A percentile compares a stretch with the other conserved stretches of the same genome.
These are phyloP conservation scores for Wickerhamiella occidentalis DNA, from an alignment of 805 yeast species.

Conservation along the genomic window DNA sequence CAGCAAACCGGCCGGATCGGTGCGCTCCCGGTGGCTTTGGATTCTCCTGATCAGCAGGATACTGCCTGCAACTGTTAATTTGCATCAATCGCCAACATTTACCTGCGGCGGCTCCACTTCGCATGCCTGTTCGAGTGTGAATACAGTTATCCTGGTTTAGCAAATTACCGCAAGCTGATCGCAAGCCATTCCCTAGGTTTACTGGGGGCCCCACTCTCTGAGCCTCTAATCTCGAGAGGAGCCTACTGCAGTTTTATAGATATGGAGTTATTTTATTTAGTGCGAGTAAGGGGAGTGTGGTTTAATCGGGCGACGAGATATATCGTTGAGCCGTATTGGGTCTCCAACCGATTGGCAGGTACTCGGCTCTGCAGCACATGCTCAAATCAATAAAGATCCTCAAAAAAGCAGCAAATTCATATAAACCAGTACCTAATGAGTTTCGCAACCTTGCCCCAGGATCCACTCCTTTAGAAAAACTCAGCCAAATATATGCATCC, in stretches of 20 bases:
- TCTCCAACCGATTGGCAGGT: no score
- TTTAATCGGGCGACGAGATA: no score
- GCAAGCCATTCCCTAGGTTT: no score
- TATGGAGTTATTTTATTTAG: neutral
- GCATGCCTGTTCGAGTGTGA: no score
- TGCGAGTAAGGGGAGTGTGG: no score
- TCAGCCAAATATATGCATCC: neutral
- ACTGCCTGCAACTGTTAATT: conserved; percentile 9
- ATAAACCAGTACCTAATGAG: conserved; percentile 1
- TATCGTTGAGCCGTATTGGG: no score
- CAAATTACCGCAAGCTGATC: no score
- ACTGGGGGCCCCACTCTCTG: no score
- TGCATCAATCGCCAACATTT: neutral
- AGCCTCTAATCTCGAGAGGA: no score
- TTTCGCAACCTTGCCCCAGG: neutral
- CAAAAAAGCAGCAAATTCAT: neutral
- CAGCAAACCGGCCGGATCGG: conserved; percentile 22
- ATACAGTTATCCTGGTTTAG: no score
- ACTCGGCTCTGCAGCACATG: neutral
- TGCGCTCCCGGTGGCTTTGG: conserved; percentile 11
- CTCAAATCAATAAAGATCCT: neutral
- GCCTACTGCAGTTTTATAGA: neutral
- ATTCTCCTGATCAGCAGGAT: neutral
- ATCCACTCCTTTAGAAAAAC: neutral
- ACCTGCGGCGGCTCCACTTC: no score